Evolutionary conservation across 495 filamentous ascomycete species (phyloP).

Genomic region (Lepraria neglecta): DNA sequence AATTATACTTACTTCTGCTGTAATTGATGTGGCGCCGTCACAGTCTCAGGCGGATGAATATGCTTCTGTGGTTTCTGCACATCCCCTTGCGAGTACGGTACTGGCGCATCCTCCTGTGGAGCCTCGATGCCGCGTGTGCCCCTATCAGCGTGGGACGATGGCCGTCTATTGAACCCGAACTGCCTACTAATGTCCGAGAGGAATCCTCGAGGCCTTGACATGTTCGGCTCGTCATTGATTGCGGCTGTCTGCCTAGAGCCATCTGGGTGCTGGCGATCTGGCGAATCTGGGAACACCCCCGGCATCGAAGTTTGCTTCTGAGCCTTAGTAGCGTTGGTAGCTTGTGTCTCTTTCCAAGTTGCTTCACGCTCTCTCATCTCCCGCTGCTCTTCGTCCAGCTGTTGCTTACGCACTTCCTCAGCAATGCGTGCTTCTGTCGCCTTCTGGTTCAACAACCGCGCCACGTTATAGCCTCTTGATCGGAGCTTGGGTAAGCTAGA

Average conservation of each 20-base stretch:
- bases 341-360: slow-evolving; percentile 41
- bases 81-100: slow-evolving; percentile 41
- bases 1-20: slow-evolving; percentile 35
- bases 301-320: slow-evolving; percentile 49
- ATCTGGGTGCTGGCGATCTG: slow-evolving; percentile 32
- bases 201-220: slow-evolving; percentile 41
- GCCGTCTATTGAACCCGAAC: slow-evolving; percentile 59
- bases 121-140: neutral
- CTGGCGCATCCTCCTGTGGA: slow-evolving; percentile 36
- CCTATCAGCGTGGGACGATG: slow-evolving; percentile 30
- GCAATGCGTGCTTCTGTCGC: slow-evolving; percentile 78
- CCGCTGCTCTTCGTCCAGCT: slow-evolving; percentile 67
- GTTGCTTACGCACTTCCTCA: slow-evolving; percentile 69
- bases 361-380: slow-evolving; percentile 57
- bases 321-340: slow-evolving; percentile 29
- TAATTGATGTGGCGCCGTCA: slow-evolving; percentile 46
- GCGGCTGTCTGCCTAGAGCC: slow-evolving; percentile 28
- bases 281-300: slow-evolving; percentile 60
- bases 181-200: slow-evolving; percentile 59
- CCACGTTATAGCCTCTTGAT: slow-evolving; percentile 86
- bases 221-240: slow-evolving; percentile 31
- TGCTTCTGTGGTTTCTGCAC: slow-evolving; percentile 30
- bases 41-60: slow-evolving; percentile 35
- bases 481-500: slow-evolving; percentile 71
- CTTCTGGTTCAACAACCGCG: slow-evolving; percentile 78